These are phyloP conservation scores for Insectozyma bohioensis DNA, from an alignment of 1,139 yeast species.

Conservation along the genomic window DNA sequence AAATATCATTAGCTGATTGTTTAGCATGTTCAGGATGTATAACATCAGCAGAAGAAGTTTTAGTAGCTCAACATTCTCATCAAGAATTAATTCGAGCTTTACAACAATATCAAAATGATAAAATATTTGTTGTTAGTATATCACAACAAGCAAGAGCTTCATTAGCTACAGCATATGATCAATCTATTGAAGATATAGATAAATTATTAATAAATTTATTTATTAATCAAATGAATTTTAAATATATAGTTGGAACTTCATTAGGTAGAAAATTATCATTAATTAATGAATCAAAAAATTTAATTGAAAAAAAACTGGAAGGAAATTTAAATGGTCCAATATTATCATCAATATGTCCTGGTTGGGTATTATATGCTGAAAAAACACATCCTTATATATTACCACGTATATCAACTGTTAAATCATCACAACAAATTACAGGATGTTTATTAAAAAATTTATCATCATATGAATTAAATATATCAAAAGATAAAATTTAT, in stretches of 20 bases:
- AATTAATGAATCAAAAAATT: slow-evolving; percentile 56
- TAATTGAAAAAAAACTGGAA: slow-evolving; percentile 19
- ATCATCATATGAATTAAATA: slow-evolving; percentile 39
- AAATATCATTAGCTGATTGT: slow-evolving; percentile 88
- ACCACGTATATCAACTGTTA: slow-evolving; percentile 60
- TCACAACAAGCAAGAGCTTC: slow-evolving; percentile 88
- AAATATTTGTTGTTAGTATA: slow-evolving; percentile 69
- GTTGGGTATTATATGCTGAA: slow-evolving; percentile 95
- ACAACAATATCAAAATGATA: slow-evolving; percentile 25
- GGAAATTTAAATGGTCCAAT: slow-evolving; percentile 38
- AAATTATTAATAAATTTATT: slow-evolving; percentile 58
- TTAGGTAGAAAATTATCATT: slow-evolving; percentile 75
- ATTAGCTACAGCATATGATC: slow-evolving; percentile 64
- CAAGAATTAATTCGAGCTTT: slow-evolving; percentile 69
- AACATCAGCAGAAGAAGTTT: slow-evolving; percentile 91
- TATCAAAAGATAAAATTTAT: slow-evolving; percentile 48
- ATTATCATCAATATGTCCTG: slow-evolving; percentile 81
- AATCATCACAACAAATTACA: slow-evolving; percentile 92
- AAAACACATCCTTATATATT: slow-evolving; percentile 88
- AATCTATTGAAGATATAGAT: slow-evolving; percentile 60
- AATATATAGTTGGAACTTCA: slow-evolving; percentile 79
- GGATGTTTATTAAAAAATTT: slow-evolving; percentile 72
- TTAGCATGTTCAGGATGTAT: slow-evolving; percentile 97
- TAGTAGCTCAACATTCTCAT: slow-evolving; percentile 89
- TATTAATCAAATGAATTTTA: slow-evolving; percentile 62